Evolutionary conservation across 2,329 filamentous ascomycete species (phyloP).

Genomic region (Pseudogymnoascus sp.): DNA sequence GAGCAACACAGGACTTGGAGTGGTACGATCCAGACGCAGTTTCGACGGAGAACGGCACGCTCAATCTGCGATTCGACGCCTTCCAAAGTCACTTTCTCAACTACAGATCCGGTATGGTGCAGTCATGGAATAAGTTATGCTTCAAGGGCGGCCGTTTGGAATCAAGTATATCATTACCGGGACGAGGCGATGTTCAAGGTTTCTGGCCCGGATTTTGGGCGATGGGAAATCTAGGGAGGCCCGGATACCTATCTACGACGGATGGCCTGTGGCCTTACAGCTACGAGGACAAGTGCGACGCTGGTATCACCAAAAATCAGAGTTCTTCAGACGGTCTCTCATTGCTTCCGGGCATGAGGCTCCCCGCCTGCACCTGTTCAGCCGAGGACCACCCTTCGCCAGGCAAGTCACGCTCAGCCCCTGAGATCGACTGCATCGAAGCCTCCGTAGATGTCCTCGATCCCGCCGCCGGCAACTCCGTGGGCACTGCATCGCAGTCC

Average conservation of each 20-base stretch:
- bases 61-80: conserved; percentile 57
- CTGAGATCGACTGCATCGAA: conserved; percentile 67
- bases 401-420: conserved; percentile 57
- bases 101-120: conserved; percentile 66
- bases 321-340: conserved; percentile 59
- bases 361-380: conserved; percentile 60
- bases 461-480: conserved; percentile 38
- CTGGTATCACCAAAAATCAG: conserved; percentile 65
- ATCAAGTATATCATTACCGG: conserved; percentile 62
- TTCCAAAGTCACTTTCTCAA: conserved; percentile 58
- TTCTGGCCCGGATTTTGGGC: conserved; percentile 73
- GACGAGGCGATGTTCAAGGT: conserved; percentile 56
- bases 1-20: conserved; percentile 61
- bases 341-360: conserved; percentile 60
- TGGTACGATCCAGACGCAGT: conserved; percentile 66
- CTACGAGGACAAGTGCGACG: conserved; percentile 60
- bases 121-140: conserved; percentile 67
- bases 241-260: conserved; percentile 61
- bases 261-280: conserved; percentile 70
- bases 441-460: conserved; percentile 42
- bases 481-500: conserved; percentile 59
- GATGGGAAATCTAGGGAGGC: conserved; percentile 65
- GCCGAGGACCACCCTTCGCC: conserved; percentile 57
- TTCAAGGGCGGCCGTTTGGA: conserved; percentile 65
- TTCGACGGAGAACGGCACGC: conserved; percentile 52